Evolutionary conservation across 2,329 filamentous ascomycete species (phyloP).

Genomic region (Chalara sp.): DNA sequence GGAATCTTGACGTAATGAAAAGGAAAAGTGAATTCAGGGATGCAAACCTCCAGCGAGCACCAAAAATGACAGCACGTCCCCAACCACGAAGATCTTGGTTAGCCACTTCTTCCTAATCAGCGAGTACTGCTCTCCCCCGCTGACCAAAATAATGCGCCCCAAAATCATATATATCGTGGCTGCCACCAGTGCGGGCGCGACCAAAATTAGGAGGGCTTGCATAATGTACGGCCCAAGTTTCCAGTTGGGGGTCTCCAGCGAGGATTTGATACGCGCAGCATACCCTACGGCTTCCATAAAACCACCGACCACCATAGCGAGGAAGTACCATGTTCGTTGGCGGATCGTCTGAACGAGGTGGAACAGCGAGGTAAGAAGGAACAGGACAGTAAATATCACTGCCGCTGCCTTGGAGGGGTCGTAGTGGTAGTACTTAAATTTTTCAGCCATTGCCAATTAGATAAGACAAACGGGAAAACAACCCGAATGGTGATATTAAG

Average conservation of each 20-base stretch:
- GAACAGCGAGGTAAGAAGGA: slow-evolving; percentile 29
- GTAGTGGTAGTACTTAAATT: slow-evolving; percentile 36
- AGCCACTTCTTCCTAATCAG: slow-evolving; percentile 26
- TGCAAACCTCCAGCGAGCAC: slow-evolving; percentile 22
- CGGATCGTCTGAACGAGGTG: slow-evolving; percentile 33
- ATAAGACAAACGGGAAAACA: too few species aligned
- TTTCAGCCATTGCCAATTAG: too few species aligned
- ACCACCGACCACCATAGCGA: slow-evolving; percentile 44
- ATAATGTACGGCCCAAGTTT: slow-evolving; percentile 24
- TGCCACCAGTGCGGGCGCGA: slow-evolving; percentile 31
- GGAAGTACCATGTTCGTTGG: slow-evolving; percentile 41
- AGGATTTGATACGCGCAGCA: slow-evolving; percentile 16
- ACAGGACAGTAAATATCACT: slow-evolving; percentile 33
- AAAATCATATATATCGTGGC: slow-evolving; percentile 33
- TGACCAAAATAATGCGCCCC: slow-evolving; percentile 28
- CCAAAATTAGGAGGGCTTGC: slow-evolving; percentile 28
- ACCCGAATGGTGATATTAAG: too few species aligned
- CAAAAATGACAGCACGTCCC: slow-evolving; percentile 34
- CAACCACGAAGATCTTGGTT: slow-evolving; percentile 35
- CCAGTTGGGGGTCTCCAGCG: slow-evolving; percentile 11
- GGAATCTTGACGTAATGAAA: too few species aligned
- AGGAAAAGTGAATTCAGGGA: too few species aligned
- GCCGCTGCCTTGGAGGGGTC: slow-evolving; percentile 38
- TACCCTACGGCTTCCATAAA: slow-evolving; percentile 21
- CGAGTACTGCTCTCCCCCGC: slow-evolving; percentile 27